Percentiles rank a stretch among this genome's conserved stretches.
Evolutionary conservation across 768 basidiomycete species (phyloP).

Genomic region (Tricholoma saponaceum): DNA sequence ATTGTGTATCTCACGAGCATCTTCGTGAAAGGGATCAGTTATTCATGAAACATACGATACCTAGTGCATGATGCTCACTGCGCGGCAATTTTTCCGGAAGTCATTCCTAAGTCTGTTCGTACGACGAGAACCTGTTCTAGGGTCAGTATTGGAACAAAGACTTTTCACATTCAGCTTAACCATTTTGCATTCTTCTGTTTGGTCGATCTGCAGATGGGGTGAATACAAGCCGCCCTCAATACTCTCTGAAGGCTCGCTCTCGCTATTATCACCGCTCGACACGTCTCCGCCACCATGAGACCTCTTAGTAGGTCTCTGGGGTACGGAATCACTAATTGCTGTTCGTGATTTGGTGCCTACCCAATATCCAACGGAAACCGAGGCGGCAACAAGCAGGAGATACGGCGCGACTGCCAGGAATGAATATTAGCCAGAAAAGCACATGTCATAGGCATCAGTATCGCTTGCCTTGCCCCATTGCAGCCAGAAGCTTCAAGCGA

Average conservation of each 20-base stretch:
- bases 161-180: slow-evolving; percentile 19
- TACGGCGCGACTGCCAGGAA: slow-evolving; percentile 20
- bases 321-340: neutral
- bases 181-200: slow-evolving; percentile 56
- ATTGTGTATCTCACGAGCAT: slow-evolving; percentile 37
- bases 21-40: slow-evolving; percentile 21
- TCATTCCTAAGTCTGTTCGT: slow-evolving; percentile 64
- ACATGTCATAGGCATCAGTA: no score
- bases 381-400: slow-evolving; percentile 26
- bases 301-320: neutral
- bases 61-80: slow-evolving; percentile 51
- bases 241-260: slow-evolving; percentile 14
- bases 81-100: slow-evolving; percentile 71
- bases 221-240: slow-evolving; percentile 13
- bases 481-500: neutral
- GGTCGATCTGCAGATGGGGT: slow-evolving; percentile 18
- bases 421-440: neutral
- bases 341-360: slow-evolving; percentile 25
- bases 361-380: slow-evolving; percentile 40
- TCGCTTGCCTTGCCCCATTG: slow-evolving; percentile 10
- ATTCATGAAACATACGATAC: neutral
- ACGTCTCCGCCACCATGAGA: neutral
- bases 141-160: neutral
- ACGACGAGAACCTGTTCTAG: slow-evolving; percentile 51
- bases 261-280: neutral